Percentiles rank a stretch among this genome's conserved stretches.
Conservation (phyloP, 208 protist species). For the Acanthamoeba sp. region DNA sequence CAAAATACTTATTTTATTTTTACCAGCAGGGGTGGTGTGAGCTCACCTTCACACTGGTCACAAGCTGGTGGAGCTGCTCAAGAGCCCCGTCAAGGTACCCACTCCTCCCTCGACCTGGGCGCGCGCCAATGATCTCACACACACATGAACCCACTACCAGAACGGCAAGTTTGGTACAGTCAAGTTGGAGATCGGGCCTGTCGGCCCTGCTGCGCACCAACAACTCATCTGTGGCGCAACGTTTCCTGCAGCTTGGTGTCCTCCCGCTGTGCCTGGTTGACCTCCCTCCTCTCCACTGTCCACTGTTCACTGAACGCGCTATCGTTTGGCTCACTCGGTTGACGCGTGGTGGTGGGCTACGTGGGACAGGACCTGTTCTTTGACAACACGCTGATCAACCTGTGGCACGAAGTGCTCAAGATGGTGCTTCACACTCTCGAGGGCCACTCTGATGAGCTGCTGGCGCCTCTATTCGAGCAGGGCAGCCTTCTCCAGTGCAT, state of each 20-base stretch:
- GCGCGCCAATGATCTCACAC: neutral
- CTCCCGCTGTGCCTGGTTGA: neutral
- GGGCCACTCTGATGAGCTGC: neutral
- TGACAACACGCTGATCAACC: neutral
- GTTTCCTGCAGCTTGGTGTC: neutral
- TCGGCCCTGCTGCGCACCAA: conserved; percentile 47
- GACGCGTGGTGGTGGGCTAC: too few species aligned
- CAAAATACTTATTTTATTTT: too few species aligned
- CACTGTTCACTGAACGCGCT: too few species aligned
- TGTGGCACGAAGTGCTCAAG: conserved; percentile 63
- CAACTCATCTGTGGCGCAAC: neutral
- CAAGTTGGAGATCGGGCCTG: neutral
- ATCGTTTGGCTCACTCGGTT: neutral
- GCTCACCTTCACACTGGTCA: too few species aligned
- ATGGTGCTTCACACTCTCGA: conserved; percentile 7
- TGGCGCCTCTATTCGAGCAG: neutral
- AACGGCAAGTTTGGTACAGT: neutral
- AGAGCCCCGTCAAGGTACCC: neutral
- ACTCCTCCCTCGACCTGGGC: neutral
- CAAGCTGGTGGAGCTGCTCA: neutral
- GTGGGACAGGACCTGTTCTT: conserved; percentile 9
- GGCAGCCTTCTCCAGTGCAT: neutral
- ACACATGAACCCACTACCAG: neutral
- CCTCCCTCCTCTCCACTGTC: neutral
- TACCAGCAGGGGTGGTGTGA: too few species aligned